These are phyloP conservation scores for Corynespora cassiicola DNA, from an alignment of 2,329 filamentous ascomycete genomes.

Conservation along the genomic window DNA sequence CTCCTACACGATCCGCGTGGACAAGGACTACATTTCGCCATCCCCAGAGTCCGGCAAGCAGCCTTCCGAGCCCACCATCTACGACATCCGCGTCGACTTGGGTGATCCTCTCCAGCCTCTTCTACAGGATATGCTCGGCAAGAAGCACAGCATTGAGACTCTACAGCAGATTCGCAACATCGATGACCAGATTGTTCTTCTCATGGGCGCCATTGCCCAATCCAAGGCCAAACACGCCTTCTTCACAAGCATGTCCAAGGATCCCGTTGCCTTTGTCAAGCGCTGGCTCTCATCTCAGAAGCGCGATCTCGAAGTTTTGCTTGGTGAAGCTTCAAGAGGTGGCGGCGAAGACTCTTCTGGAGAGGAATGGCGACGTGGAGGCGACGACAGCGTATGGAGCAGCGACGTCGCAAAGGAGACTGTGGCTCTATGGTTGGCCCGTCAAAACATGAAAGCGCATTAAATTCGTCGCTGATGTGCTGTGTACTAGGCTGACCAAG, in stretches of 20 bases:
- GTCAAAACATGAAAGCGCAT: slow-evolving; percentile 39
- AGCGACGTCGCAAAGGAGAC: slow-evolving; percentile 66
- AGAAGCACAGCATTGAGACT: slow-evolving; percentile 61
- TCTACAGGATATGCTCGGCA: slow-evolving; percentile 54
- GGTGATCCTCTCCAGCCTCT: slow-evolving; percentile 84
- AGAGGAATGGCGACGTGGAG: slow-evolving; percentile 74
- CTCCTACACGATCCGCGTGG: slow-evolving; percentile 91
- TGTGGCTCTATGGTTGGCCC: slow-evolving; percentile 65
- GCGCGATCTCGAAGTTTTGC: slow-evolving; percentile 84
- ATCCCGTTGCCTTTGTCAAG: slow-evolving; percentile 83
- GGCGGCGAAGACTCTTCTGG: slow-evolving; percentile 58
- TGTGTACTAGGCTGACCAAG: too few species aligned
- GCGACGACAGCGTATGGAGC: slow-evolving; percentile 68
- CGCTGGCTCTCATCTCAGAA: slow-evolving; percentile 93
- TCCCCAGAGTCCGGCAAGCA: slow-evolving; percentile 74
- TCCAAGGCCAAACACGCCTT: slow-evolving; percentile 93
- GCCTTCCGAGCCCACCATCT: slow-evolving; percentile 77
- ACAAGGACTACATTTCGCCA: slow-evolving; percentile 60
- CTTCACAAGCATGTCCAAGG: slow-evolving; percentile 76
- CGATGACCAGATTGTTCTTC: slow-evolving; percentile 84
- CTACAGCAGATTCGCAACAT: slow-evolving; percentile 77
- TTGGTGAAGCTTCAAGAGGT: slow-evolving; percentile 76
- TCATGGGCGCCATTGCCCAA: slow-evolving; percentile 82
- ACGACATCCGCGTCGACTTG: slow-evolving; percentile 84
- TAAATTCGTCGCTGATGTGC: too few species aligned